A percentile compares a stretch with the other conserved stretches of the same genome.
Conservation (phyloP, 1,284 basidiomycete genomes). For the Sporisorium sorghi region DNA sequence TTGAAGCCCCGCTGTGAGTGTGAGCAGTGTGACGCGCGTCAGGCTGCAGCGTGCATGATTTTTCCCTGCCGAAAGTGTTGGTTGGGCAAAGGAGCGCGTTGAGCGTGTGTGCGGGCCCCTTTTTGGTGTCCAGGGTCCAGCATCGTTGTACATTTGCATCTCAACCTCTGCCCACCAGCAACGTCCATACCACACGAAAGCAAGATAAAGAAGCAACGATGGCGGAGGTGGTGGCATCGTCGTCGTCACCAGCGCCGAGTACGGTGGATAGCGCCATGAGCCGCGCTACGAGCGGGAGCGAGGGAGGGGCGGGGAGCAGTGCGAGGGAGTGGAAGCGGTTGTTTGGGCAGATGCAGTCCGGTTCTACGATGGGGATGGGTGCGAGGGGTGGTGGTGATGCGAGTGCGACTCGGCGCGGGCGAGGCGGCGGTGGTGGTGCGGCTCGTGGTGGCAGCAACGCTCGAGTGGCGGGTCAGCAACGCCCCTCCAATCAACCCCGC, state of each 20-base stretch:
- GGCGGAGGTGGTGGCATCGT: slow-evolving; percentile 4
- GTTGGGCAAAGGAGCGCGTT: background rate
- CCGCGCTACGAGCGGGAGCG: slow-evolving; percentile 15
- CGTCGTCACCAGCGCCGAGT: slow-evolving; percentile 5
- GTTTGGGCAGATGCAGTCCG: slow-evolving; percentile 24
- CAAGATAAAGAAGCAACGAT: background rate
- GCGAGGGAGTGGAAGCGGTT: slow-evolving; percentile 36
- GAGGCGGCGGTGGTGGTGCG: background rate
- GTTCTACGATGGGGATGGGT: background rate
- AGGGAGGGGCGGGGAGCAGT: slow-evolving; percentile 10
- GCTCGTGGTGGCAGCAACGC: background rate
- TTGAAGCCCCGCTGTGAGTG: too few relatives aligned
- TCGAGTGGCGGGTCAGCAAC: slow-evolving; percentile 1
- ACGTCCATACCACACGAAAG: background rate
- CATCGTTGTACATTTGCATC: background rate
- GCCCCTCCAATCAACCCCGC: too few relatives aligned
- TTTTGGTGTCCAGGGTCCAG: background rate
- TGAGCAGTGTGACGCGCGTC: background rate
- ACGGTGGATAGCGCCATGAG: slow-evolving; percentile 29
- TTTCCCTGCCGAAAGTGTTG: background rate
- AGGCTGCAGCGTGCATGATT: slow-evolving; percentile 7
- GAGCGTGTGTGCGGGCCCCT: slow-evolving; percentile 1
- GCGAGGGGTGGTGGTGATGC: background rate
- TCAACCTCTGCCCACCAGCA: background rate
- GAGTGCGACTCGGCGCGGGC: slow-evolving; percentile 3